These are phyloP conservation scores for Clarireedia monteithiana DNA, from an alignment of 2,329 filamentous ascomycete species.

Conservation along the genomic window DNA sequence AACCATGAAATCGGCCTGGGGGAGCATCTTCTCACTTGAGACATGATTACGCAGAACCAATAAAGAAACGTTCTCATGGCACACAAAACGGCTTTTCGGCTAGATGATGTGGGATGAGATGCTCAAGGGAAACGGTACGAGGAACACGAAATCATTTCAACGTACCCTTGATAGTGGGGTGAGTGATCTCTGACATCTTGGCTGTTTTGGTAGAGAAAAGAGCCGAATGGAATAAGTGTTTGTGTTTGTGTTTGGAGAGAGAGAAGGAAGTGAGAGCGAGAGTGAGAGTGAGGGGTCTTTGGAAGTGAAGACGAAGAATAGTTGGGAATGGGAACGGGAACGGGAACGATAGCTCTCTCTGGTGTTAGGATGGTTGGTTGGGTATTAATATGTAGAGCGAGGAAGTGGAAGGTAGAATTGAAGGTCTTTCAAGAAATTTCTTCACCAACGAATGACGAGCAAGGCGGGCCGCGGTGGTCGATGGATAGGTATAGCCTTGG, in stretches of 20 bases:
- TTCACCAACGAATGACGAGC: too few species aligned
- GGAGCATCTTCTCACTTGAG: constrained; percentile 2
- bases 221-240: not conserved
- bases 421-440: too few species aligned
- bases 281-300: not conserved
- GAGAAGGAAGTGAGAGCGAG: not conserved
- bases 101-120: not conserved
- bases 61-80: too few species aligned
- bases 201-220: not conserved
- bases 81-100: too few species aligned
- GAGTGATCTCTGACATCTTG: constrained; percentile 45
- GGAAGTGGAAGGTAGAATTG: too few species aligned
- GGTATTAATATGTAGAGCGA: too few species aligned
- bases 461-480: too few species aligned
- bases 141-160: constrained; percentile 12
- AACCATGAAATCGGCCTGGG: not conserved
- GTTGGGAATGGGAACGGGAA: not conserved
- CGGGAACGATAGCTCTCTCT: not conserved
- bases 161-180: constrained; percentile 52
- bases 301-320: not conserved
- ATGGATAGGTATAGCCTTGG: too few species aligned
- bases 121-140: not conserved
- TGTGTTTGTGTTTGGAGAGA: not conserved
- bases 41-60: not conserved
- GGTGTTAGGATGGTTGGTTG: too few species aligned